These are phyloP conservation scores for Penicillium lividum DNA, from an alignment of 495 filamentous ascomycete genomes.

Conservation along the genomic window DNA sequence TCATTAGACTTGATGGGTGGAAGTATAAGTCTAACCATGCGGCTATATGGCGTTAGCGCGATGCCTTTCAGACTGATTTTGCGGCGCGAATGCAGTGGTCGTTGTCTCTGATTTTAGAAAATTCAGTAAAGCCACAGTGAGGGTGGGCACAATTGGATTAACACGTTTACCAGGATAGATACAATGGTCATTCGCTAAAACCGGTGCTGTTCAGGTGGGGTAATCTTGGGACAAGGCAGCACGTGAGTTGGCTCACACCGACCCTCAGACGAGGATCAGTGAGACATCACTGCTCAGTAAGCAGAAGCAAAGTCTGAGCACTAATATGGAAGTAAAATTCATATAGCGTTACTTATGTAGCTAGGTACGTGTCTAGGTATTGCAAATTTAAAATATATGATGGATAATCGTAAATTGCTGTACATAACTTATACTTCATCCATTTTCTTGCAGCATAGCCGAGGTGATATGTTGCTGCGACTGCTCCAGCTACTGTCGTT, in stretches of 20 bases:
- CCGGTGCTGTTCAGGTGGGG: background rate
- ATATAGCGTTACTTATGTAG: too few relatives aligned
- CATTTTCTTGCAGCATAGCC: constrained; percentile 15
- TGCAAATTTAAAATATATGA: background rate
- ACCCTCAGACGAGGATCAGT: too few relatives aligned
- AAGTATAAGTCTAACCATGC: constrained; percentile 44
- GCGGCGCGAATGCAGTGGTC: constrained; percentile 53
- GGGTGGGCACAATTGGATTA: too few relatives aligned
- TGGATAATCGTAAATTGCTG: background rate
- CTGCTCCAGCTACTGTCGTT: constrained; percentile 18
- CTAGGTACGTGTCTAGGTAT: too few relatives aligned
- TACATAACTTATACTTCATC: constrained; percentile 14
- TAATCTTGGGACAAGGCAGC: background rate
- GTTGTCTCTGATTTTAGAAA: constrained; percentile 26
- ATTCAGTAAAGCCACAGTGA: too few relatives aligned
- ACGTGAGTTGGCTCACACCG: too few relatives aligned
- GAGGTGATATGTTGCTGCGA: constrained; percentile 11
- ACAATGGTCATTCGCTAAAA: too few relatives aligned
- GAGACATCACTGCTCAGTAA: too few relatives aligned
- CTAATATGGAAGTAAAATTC: too few relatives aligned
- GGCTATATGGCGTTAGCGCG: constrained; percentile 52
- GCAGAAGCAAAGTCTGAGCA: too few relatives aligned
- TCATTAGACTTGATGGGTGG: constrained; percentile 38
- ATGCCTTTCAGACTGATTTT: constrained; percentile 52
- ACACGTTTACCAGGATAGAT: too few relatives aligned